phyloP scores from a whole-genome alignment of 495 filamentous ascomycete genomes.

The Poronia punctata region DNA sequence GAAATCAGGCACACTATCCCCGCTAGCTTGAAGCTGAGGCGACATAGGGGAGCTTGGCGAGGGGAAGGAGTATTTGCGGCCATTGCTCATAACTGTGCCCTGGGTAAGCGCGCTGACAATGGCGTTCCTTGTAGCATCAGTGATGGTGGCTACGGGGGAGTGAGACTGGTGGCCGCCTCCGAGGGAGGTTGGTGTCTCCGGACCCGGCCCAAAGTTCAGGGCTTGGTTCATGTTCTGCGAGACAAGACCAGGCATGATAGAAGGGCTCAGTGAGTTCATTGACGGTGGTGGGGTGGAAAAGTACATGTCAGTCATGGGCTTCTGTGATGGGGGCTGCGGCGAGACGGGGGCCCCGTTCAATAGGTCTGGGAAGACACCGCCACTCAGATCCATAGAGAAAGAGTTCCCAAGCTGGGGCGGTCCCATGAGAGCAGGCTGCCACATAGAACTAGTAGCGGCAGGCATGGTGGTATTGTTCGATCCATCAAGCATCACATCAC shows the following conservation, averaged over 20 bases:
- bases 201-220: constrained; percentile 52
- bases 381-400: constrained; percentile 54
- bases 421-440: constrained; percentile 62
- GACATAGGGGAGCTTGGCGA: constrained; percentile 59
- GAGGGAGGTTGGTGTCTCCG: constrained; percentile 64
- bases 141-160: constrained; percentile 63
- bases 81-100: constrained; percentile 62
- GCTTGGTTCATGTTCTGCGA: constrained; percentile 51
- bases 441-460: constrained; percentile 46
- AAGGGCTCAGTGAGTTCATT: constrained; percentile 54
- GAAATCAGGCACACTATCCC: constrained; percentile 45
- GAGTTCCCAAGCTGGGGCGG: constrained; percentile 51
- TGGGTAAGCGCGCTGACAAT: constrained; percentile 77
- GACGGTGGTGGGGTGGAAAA: constrained; percentile 60
- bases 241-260: constrained; percentile 43
- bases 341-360: constrained; percentile 54
- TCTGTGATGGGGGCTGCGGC: constrained; percentile 51
- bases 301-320: constrained; percentile 45
- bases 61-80: constrained; percentile 71
- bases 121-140: constrained; percentile 86
- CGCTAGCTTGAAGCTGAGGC: constrained; percentile 41
- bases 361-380: constrained; percentile 52
- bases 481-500: constrained; percentile 86
- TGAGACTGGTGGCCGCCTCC: constrained; percentile 53
- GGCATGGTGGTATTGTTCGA: constrained; percentile 50